Base-by-base conservation (phyloP, 306 rosid genomes). In the Cicer judaicum region DNA sequence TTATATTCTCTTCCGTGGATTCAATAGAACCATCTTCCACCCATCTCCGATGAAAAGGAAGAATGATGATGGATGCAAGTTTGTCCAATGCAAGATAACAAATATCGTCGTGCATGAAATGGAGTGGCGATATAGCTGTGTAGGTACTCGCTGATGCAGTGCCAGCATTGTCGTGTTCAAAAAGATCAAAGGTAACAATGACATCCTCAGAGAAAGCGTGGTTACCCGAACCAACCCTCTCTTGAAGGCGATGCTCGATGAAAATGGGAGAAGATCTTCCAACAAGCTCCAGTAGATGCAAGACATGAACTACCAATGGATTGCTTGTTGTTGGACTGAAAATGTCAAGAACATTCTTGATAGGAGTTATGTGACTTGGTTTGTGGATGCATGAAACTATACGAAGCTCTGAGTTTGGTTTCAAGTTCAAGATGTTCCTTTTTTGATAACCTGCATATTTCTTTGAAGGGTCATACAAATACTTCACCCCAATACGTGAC, bases 381-480 rank as follows among this genome's bases (percentile, higher is more conserved):
- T 47, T 47, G 9, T 24, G 73, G 24, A 68, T 8, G 13, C 73
- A 68, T 21, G 73, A 36, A 21, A 68, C 59, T 21, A 68, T 7
- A 15, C 29, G 36, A 12, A 68, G 59, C 7, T 68, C 73, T 3
- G 73, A 24, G 57, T 68, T 29, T 24, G 18, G 60, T 49, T 49
- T 68, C 56, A 68, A 49, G 12, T 10, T 68, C 74, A 49, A 5
- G n/a, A 68, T 36, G 61, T 14, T 68, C 5, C 74, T 49, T 14
- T 68, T 68, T 29, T 68, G 74, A 48, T 68, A 68, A 10, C 74
- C 74, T 47, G 61, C 47, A 11, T 68, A 68, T 68, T 68, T 68
- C 1, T 60, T 68, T 68, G 60, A 48, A 7, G 74, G 74, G 8
- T 68, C 74, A 48, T 68, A 68, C 44, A 68, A 68, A 16, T 2